Conservation (phyloP, 306 rosid species). For the Dryas alaskensis region DNA sequence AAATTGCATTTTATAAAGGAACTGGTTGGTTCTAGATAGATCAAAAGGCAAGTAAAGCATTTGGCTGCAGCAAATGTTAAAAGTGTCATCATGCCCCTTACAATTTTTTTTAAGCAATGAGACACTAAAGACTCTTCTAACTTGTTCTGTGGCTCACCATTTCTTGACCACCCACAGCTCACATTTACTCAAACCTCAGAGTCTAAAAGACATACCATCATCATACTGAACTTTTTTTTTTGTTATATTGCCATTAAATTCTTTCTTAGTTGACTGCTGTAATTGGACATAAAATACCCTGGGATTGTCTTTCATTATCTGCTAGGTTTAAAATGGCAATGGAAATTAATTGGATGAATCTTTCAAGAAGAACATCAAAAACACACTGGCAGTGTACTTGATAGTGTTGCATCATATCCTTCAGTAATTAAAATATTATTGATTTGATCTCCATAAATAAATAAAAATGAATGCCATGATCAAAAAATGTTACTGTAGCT, state of each 20-base stretch:
- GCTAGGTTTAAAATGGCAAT: neutral
- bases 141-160: neutral
- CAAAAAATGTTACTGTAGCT: neutral
- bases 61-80: neutral
- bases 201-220: neutral
- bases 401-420: neutral
- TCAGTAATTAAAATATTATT: neutral
- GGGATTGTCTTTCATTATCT: neutral
- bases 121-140: neutral
- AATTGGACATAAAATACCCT: neutral
- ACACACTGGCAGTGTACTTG: neutral
- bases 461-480: neutral
- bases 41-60: neutral
- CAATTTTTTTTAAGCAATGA: neutral
- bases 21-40: neutral
- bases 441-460: neutral
- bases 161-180: neutral
- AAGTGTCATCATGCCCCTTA: neutral
- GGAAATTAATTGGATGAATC: neutral
- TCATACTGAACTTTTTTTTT: neutral
- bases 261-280: neutral
- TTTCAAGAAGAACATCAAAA: conserved; percentile 1
- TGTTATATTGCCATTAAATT: neutral
- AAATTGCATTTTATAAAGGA: neutral
- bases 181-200: neutral